These are phyloP conservation scores for Lunasporangiospora selenospora DNA, from an alignment of 192 early-diverging fungal genomes.

Conservation along the genomic window DNA sequence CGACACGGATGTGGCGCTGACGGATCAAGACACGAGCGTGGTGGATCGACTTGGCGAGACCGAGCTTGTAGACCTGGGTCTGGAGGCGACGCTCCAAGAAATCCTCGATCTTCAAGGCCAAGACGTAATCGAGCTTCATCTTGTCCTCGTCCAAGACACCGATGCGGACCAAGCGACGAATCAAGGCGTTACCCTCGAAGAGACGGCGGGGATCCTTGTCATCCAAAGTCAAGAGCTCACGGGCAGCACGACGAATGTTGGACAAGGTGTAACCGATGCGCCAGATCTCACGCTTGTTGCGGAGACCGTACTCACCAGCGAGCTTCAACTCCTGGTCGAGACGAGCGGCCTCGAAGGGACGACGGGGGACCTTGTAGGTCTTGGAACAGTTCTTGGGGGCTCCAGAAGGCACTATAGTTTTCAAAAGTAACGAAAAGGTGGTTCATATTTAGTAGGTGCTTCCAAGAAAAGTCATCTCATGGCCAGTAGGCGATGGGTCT, in stretches of 20 bases:
- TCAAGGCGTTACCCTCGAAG: constrained; percentile 99
- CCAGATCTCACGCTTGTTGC: constrained; percentile 99
- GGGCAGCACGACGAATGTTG: constrained; percentile 99
- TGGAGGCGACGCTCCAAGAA: constrained; percentile 98
- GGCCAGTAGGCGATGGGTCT: neutral
- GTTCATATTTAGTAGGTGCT: no score
- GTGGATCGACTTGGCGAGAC: constrained; percentile 98
- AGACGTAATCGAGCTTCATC: constrained; percentile 99
- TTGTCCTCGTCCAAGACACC: constrained; percentile 98
- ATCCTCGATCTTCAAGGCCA: constrained; percentile 97
- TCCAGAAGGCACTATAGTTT: constrained; percentile 50
- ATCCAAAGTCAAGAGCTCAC: constrained; percentile 98
- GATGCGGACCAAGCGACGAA: constrained; percentile 97
- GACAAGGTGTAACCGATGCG: constrained; percentile 96
- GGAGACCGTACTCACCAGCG: constrained; percentile 96
- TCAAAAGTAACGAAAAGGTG: constrained; percentile 26
- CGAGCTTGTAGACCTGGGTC: constrained; percentile 99
- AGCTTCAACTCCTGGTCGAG: constrained; percentile 95
- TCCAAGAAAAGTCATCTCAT: constrained; percentile 34
- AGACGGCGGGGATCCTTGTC: constrained; percentile 97
- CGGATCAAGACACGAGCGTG: constrained; percentile 98
- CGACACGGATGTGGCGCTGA: constrained; percentile 98
- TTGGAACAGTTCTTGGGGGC: constrained; percentile 67
- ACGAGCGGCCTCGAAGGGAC: constrained; percentile 96
- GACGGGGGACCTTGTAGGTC: constrained; percentile 95